These are phyloP conservation scores for Cryptococcus amylolentus DNA, from an alignment of 1,284 basidiomycete genomes.

Conservation along the genomic window DNA sequence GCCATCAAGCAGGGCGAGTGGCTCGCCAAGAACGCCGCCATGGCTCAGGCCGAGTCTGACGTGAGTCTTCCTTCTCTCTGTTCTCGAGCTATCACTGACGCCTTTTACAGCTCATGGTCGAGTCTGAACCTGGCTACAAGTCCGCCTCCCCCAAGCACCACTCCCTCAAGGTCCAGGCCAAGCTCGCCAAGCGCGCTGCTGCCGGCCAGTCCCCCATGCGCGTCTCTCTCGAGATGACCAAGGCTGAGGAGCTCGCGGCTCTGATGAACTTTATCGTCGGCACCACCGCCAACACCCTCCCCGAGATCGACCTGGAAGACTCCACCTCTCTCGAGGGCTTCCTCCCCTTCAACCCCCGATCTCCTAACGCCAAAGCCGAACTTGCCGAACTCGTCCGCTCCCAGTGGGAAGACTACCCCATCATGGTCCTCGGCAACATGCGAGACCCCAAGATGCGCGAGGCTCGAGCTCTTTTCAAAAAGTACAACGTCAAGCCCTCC, in stretches of 20 bases:
- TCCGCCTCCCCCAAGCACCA: constrained; percentile 17
- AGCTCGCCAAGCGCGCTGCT: constrained; percentile 10
- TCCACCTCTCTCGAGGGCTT: constrained; percentile 16
- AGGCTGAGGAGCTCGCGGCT: constrained; percentile 23
- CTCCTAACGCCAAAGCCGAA: constrained; percentile 13
- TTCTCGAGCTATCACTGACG: background rate
- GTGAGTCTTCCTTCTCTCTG: constrained; percentile 1
- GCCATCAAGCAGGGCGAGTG: constrained; percentile 21
- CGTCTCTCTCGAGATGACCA: constrained; percentile 15
- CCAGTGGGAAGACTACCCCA: constrained; percentile 24
- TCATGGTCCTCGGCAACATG: constrained; percentile 25
- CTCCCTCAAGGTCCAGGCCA: constrained; percentile 18
- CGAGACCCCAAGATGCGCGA: constrained; percentile 24
- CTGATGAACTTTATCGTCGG: constrained; percentile 25
- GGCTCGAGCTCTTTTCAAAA: constrained; percentile 12
- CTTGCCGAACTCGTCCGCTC: constrained; percentile 17
- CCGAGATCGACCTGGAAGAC: constrained; percentile 13
- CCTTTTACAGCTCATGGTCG: constrained; percentile 6
- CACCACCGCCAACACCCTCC: constrained; percentile 20
- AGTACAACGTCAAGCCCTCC: constrained; percentile 22
- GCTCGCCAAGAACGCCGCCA: constrained; percentile 16
- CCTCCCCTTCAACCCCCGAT: constrained; percentile 20
- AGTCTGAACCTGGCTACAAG: constrained; percentile 22
- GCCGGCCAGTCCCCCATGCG: background rate
- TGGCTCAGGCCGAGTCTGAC: constrained; percentile 13